Base-by-base conservation (phyloP, 176 grass and related monocot genomes). In the Eragrostis curvula region DNA sequence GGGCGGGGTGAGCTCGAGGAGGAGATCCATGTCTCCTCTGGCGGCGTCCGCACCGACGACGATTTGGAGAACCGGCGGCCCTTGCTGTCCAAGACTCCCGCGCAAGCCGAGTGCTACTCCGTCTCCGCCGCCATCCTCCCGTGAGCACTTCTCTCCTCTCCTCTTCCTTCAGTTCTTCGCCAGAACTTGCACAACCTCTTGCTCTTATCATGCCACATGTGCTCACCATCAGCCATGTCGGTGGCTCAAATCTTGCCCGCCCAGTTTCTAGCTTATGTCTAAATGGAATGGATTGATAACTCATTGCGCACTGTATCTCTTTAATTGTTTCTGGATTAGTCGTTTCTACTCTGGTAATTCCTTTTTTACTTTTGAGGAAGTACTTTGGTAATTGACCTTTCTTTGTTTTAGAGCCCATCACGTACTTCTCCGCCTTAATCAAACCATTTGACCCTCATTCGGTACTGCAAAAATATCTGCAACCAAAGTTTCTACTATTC, bases 71-170 rank as follows among this genome's bases (percentile, higher is more conserved):
- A 18, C 60, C 52, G 17, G 48, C 71, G 60, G n/a, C 71, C 93
- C 78, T 79, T 96, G 66, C 85, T 90, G 59, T 53, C 29, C 49
- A 12, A 36, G 65, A 10, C 77, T 53, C 30, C 74, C 30, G 53
- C 69, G 53, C 6, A 46, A 67, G 67, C 72, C 20, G 93, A 96
- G 79, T 83, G 68, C 80, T 92, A 86, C 83, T 92, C 87, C 79
- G 70, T 84, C 59, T 44, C 17, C 50, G 87, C 90, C 15, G 90
- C 87, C 23, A 74, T 92, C 75, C 66, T 92, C 61, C 90, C 93
- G 93, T 96, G 15, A 85, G 87, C 74, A 36, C 18, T 8, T 66
- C 21, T 66, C 21, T 65, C 14, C 8, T 21, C 46, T 13, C 49
- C 20, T 61, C 74, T 6, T 29, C 42, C 6, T 9, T 24, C 68